A percentile compares a stretch with the other conserved stretches of the same genome.
Conservation (phyloP, 257 asterid genomes). For the Linaria vulgaris region DNA sequence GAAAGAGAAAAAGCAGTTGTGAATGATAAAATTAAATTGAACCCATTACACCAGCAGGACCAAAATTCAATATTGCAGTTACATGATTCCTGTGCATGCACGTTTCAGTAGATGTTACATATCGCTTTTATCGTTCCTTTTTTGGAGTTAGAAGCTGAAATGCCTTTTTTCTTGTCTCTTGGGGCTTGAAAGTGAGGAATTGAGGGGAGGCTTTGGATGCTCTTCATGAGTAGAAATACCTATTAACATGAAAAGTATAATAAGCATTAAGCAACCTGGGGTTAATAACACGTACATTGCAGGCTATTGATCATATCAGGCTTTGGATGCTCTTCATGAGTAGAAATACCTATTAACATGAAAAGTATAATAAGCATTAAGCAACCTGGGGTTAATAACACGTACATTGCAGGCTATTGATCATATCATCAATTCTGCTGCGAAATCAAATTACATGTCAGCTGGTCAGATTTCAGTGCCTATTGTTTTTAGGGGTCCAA, state of each 20-base stretch:
- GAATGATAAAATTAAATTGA: neutral
- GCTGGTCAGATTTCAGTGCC: constrained; percentile 84
- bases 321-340: constrained; percentile 20
- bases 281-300: constrained; percentile 22
- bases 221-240: constrained; percentile 5
- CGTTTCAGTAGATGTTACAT: constrained; percentile 2
- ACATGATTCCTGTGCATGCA: constrained; percentile 10
- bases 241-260: constrained; percentile 10
- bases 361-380: neutral
- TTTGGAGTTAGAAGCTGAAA: constrained; percentile 1
- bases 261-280: neutral
- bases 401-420: constrained; percentile 69
- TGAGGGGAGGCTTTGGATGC: constrained; percentile 18
- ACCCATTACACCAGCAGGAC: constrained; percentile 16
- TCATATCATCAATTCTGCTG: constrained; percentile 90
- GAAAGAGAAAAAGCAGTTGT: constrained; percentile 5
- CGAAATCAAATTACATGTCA: constrained; percentile 89
- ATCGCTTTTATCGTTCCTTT: constrained; percentile 1
- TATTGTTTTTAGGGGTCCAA: constrained; percentile 87
- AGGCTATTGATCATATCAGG: constrained; percentile 86
- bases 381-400: neutral
- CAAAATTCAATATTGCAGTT: neutral
- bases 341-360: constrained; percentile 11
- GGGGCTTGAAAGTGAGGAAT: neutral
- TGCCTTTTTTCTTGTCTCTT: neutral